Evolutionary conservation across 176 grass and related monocot genomes (phyloP), one percentile per base, ranked within the genome.

Genomic region (Miscanthus lutarioriparius): DNA sequence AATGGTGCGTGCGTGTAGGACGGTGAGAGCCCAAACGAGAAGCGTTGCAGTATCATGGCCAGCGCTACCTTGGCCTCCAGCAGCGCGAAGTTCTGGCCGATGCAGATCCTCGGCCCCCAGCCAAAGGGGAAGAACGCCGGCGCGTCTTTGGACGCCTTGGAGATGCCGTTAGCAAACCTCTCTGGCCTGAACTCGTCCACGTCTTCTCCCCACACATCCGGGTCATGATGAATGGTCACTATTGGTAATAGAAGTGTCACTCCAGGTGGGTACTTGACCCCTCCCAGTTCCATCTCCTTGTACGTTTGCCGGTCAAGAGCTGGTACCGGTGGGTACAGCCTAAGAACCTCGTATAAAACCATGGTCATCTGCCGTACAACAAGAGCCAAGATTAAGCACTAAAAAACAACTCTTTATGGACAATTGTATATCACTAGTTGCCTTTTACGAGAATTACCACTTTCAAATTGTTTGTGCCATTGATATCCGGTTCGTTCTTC

Each of bases 151-250:
- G 90, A 92, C 0, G 90, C 90, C 61, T 80, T 86, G 40, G 80
- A 76, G 37, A 90, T 38, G 9, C 81, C 91, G 2, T 84, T 45
- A 1, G 78, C 72, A 38, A 93, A 93, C 32, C 87, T 87, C 64
- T 90, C 85, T 5, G 86, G 91, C 61, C 67, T 90, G 79, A 93
- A 93, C 41, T 90, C 82, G 1, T 71, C 25, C 3, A 39, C 91
- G 28, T 93, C 86, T 5, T 69, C n/a, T 36, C 91, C 91, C 88
- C 91, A 93, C 0, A 67, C 9, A 13, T 80, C 78, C 0, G n/a
- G 23, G 32, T 88, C 88, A 22, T 75, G 85, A 14, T 93, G 91
- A 7, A 88, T 80, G 2, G 22, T 56, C 16, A 80, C 11, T 2
- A 69, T 1, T 1, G 83, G 66, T 15, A 92, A 13, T 10, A 66